Base-by-base conservation (phyloP, 1,284 basidiomycete species). In the Kwoniella shivajii region DNA sequence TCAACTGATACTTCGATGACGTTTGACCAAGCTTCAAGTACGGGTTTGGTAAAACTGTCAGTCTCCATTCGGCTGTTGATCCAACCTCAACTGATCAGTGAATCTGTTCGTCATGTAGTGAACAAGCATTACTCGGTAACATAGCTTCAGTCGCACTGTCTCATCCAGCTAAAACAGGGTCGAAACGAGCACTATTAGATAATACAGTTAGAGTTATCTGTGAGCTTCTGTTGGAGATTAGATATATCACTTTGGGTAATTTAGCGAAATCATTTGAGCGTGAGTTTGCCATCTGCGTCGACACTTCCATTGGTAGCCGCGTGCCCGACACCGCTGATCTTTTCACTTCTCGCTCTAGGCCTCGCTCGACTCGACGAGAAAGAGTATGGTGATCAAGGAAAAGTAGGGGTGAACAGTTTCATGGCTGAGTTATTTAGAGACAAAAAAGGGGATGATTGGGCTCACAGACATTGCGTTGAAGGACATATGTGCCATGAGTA, bases 401-500 rank as follows among this genome's bases (percentile, higher is more conserved):
- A 33, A 48, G n/a, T 38, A 38, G 31, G 50, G 22, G 30, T 37
- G 1, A 30, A 48, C n/a, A n/a, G 13, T 4, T 22, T 48, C 20
- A 51, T 57, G 43, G 56, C 44, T 14, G 49, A 52, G 16, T 22
- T 57, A 5, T 42, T 52, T n/a, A 33, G 29, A 36, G 50, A 39
- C 10, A 52, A 57, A 7, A 20, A 29, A 4, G 24, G 33, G 33
- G 43, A 48, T 27, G 48, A 42, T 3, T 52, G 56, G 56, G 56
- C 56, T 5, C 56, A 57, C 31, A 26, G 44, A 20, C 14, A 29
- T 14, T 57, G 56, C 36, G 18, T 52, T 20, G 27, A 24, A 29
- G 27, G 36, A 16, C 56, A 57, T 38, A 36, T 52, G 10, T 57
- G 56, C 30, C 49, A 51, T 36, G 50, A 54, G 45, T 48, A 53